Conservation (phyloP, 345 rosid species). For the Camelina laxa region DNA sequence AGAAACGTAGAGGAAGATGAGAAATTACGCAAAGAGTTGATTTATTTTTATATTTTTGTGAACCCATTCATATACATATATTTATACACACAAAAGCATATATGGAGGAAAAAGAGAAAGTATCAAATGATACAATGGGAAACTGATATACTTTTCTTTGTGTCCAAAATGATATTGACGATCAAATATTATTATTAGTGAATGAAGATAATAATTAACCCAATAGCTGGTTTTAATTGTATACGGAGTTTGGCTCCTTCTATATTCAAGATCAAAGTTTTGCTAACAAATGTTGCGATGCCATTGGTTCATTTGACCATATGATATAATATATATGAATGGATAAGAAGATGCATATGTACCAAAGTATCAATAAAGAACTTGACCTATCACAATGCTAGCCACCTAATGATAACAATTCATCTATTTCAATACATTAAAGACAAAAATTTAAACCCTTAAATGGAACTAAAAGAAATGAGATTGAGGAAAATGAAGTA, state of each 20-base stretch:
- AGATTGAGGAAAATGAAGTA: not conserved
- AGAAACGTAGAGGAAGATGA: slow-evolving; percentile 22
- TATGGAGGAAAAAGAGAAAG: slow-evolving; percentile 32
- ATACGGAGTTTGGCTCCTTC: slow-evolving; percentile 22
- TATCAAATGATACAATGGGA: slow-evolving; percentile 44
- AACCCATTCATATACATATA: slow-evolving; percentile 6
- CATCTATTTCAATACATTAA: not conserved
- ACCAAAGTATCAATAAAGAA: slow-evolving; percentile 14
- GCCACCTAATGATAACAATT: slow-evolving; percentile 14
- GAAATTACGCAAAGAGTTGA: slow-evolving; percentile 3
- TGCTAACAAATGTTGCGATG: slow-evolving; percentile 23
- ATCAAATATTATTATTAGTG: slow-evolving; percentile 24
- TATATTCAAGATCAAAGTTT: slow-evolving; percentile 10
- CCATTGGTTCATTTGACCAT: slow-evolving; percentile 30
- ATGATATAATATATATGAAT: slow-evolving; percentile 22
- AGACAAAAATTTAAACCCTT: slow-evolving; percentile 4
- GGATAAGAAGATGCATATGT: slow-evolving; percentile 23
- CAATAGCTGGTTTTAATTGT: slow-evolving; percentile 13
- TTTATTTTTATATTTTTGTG: slow-evolving; percentile 30
- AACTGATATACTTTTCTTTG: slow-evolving; percentile 26
- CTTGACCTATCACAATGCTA: slow-evolving; percentile 37
- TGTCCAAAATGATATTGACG: slow-evolving; percentile 32
- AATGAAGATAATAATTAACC: slow-evolving; percentile 16
- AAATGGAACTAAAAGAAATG: not conserved
- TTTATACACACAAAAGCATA: slow-evolving; percentile 1